Evolutionary conservation across 768 basidiomycete genomes (phyloP).

Genomic region (Mycena venus): DNA sequence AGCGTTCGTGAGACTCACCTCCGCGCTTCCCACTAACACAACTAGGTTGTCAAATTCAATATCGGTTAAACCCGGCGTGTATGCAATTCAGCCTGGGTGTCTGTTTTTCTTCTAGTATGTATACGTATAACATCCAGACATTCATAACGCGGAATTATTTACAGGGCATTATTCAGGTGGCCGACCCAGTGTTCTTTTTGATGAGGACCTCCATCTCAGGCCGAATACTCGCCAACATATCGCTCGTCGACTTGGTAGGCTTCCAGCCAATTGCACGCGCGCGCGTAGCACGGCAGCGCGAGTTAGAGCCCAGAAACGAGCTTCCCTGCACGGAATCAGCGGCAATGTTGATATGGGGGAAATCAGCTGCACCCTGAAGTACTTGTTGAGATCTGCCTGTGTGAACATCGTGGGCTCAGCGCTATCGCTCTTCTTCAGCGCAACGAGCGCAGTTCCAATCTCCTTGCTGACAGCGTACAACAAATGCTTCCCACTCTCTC

Average conservation of each 20-base stretch:
- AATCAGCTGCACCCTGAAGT: conserved; percentile 46
- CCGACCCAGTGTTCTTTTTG: neutral
- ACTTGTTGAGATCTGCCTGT: conserved; percentile 58
- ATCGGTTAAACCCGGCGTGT: no score
- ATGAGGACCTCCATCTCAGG: conserved; percentile 18
- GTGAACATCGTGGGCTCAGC: conserved; percentile 61
- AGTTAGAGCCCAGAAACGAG: conserved; percentile 39
- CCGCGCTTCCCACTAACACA: no score
- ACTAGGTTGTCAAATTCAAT: no score
- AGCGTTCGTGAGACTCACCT: no score
- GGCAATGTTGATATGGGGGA: neutral
- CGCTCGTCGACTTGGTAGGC: conserved; percentile 31
- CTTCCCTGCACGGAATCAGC: conserved; percentile 2
- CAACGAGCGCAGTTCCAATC: conserved; percentile 54
- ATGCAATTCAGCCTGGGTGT: no score
- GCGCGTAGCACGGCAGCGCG: conserved; percentile 36
- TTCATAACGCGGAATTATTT: no score
- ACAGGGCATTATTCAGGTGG: no score
- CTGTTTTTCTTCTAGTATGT: no score
- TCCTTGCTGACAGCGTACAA: conserved; percentile 56
- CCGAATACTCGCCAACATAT: conserved; percentile 35
- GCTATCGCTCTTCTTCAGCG: conserved; percentile 50
- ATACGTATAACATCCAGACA: no score
- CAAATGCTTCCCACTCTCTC: conserved; percentile 62
- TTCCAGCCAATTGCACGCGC: conserved; percentile 44